These are phyloP conservation scores for Calocybe gangraenosa DNA, from an alignment of 768 basidiomycete genomes.

Conservation along the genomic window DNA sequence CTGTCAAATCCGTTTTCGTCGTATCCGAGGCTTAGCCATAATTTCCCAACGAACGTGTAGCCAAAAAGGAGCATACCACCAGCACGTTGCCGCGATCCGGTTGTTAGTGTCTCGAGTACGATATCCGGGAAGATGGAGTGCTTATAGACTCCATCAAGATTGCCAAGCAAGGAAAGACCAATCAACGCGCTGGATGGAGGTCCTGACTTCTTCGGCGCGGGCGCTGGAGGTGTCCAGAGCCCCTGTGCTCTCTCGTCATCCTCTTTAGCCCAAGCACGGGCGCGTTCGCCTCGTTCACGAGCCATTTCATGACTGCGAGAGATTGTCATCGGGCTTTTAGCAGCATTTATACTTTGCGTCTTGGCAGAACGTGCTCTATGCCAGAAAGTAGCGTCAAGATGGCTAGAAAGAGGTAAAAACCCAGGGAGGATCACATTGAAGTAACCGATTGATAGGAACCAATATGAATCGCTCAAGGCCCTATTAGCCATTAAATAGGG, in stretches of 20 bases:
- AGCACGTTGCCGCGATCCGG: constrained; percentile 76
- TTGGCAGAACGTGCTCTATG: constrained; percentile 67
- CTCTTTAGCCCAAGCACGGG: constrained; percentile 67
- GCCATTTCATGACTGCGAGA: constrained; percentile 66
- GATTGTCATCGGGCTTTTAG: constrained; percentile 58
- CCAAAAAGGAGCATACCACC: constrained; percentile 82
- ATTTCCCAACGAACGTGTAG: constrained; percentile 67
- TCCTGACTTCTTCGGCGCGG: constrained; percentile 13
- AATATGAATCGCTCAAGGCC: constrained; percentile 58
- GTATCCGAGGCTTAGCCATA: constrained; percentile 80
- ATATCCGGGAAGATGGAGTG: constrained; percentile 57
- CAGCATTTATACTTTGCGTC: constrained; percentile 59
- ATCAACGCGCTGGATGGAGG: constrained; percentile 62
- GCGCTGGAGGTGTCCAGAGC: constrained; percentile 29
- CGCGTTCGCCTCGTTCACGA: constrained; percentile 51
- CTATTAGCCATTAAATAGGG: constrained; percentile 46
- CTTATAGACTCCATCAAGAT: constrained; percentile 77
- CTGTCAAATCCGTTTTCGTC: constrained; percentile 73
- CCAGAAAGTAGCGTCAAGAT: constrained; percentile 58
- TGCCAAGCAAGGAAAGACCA: constrained; percentile 81
- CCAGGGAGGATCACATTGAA: constrained; percentile 79
- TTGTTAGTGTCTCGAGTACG: constrained; percentile 69
- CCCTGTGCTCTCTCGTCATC: constrained; percentile 63
- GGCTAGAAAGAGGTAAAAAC: constrained; percentile 50
- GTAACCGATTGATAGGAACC: constrained; percentile 79